Evolutionary conservation across 306 rosid genomes (phyloP), one percentile per base, ranked within the genome.

Genomic region (Lithocarpus polystachyus): DNA sequence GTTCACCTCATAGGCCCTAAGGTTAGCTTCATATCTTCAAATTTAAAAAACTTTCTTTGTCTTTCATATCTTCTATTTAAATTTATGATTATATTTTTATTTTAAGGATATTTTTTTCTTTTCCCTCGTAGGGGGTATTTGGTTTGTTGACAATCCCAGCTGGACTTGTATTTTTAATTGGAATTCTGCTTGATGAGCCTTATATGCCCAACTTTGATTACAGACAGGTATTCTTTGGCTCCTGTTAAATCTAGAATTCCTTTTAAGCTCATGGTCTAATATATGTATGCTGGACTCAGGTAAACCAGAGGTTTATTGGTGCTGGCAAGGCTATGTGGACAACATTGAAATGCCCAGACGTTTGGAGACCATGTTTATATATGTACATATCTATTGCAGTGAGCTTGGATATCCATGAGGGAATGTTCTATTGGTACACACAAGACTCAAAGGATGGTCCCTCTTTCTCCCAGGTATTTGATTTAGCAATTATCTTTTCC

Each of bases 351-450:
- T 84, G 75, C 22, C 91, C 90, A 29, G 84, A 84, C 68, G 94
- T 94, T 4, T 92, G 99, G 99, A 85, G 89, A 64, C 97, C 99
- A 62, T 94, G 97, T 83, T 78, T 92, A 64, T 94, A 91, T 79
- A 94, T 94, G 97, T 92, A 91, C 82, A 72, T 80, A 61, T 94
- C 99, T 68, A 23, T 94, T 79, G 89, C 99, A 56, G 45, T 94
- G 83, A 91, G 97, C 86, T 87, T 94, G 82, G 88, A 89, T 75
- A 90, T 94, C 72, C 83, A 75, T 26, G 99, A 94, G 59, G 99
- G 97, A 56, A 90, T 94, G 94, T 92, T 94, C 84, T 94, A 92
- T 74, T 94, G 99, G 99, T 90, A 87, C 59, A 94, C 99, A 76
- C 53, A 48, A 48, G 99, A 94, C 82, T 82, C 97, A 24, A 84